A percentile compares a stretch with the other conserved stretches of the same genome.
Conservation (phyloP, 202 grass and related monocot species). For the Zoysia matrella region DNA sequence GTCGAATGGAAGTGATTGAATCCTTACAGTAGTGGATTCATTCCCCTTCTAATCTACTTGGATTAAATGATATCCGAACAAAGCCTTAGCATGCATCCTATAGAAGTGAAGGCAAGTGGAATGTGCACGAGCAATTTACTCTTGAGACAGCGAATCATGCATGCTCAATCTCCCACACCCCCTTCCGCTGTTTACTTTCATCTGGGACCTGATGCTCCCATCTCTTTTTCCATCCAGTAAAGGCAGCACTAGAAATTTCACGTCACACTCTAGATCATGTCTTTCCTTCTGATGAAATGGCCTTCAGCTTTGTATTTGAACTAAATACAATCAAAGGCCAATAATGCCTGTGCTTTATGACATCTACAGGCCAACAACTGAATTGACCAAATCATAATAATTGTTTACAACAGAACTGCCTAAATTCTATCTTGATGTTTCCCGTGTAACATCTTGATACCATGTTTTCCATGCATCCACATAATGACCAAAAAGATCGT, state of each 20-base stretch:
- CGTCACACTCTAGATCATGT: neutral
- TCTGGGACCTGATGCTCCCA: neutral
- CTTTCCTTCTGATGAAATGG: neutral
- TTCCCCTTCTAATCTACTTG: no score
- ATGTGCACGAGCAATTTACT: no score
- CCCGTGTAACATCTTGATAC: conserved; percentile 59
- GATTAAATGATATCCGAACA: no score
- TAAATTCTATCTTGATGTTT: conserved; percentile 6
- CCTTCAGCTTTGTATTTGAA: conserved; percentile 41
- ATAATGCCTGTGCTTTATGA: conserved; percentile 28
- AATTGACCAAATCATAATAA: conserved; percentile 40
- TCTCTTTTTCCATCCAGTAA: neutral
- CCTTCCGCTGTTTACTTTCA: neutral
- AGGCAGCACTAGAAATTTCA: no score
- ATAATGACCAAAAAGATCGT: conserved; percentile 87
- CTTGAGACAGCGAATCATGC: neutral
- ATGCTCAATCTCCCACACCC: neutral
- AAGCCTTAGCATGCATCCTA: no score
- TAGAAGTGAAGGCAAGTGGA: no score
- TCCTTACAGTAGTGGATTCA: no score
- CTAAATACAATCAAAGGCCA: conserved; percentile 51
- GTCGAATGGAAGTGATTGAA: no score
- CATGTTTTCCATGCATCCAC: conserved; percentile 92
- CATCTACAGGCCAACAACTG: conserved; percentile 37
- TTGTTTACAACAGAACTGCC: conserved; percentile 32